phyloP scores from a whole-genome alignment of 1,284 basidiomycete genomes.

The Cutaneotrichosporon daszewskae region DNA sequence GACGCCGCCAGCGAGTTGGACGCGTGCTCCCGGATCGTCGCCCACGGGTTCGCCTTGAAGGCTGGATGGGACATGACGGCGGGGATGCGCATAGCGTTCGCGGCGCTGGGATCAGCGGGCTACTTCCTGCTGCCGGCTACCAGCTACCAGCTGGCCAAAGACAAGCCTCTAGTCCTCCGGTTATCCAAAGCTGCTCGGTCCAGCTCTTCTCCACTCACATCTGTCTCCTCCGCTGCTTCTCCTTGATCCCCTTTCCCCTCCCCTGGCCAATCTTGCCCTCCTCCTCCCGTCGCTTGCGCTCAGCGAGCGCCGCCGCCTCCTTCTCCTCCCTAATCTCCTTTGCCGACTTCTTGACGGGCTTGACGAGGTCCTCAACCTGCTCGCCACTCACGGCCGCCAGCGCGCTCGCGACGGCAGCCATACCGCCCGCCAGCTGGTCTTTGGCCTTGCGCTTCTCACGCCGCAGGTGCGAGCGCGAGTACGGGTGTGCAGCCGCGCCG shows the following conservation, averaged over 20 bases:
- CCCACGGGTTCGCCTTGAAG: constrained; percentile 45
- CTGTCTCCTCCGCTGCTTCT: constrained; percentile 39
- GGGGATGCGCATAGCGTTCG: constrained; percentile 35
- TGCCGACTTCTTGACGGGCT: background rate
- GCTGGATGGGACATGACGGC: constrained; percentile 42
- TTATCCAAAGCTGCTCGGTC: background rate
- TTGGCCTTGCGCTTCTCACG: constrained; percentile 42
- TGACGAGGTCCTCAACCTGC: background rate
- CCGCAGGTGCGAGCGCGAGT: constrained; percentile 41
- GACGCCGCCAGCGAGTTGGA: constrained; percentile 37
- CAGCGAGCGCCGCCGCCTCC: constrained; percentile 12
- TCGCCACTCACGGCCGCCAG: constrained; percentile 20
- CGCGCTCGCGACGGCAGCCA: constrained; percentile 30
- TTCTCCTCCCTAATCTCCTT: constrained; percentile 8
- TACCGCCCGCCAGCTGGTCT: constrained; percentile 27
- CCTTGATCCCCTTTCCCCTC: constrained; percentile 36
- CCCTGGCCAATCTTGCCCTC: constrained; percentile 41
- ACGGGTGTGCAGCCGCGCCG: constrained; percentile 28
- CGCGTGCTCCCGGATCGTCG: constrained; percentile 44
- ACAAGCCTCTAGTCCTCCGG: too few relatives aligned
- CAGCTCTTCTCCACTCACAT: constrained; percentile 32
- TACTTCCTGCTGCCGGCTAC: background rate
- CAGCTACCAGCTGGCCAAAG: background rate
- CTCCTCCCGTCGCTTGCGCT: constrained; percentile 14
- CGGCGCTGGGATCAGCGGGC: constrained; percentile 20